Percentiles rank a stretch among this genome's conserved stretches.
These are phyloP conservation scores for Trichocomaceae sp. DNA, from an alignment of 2,329 filamentous ascomycete species.

Conservation along the genomic window DNA sequence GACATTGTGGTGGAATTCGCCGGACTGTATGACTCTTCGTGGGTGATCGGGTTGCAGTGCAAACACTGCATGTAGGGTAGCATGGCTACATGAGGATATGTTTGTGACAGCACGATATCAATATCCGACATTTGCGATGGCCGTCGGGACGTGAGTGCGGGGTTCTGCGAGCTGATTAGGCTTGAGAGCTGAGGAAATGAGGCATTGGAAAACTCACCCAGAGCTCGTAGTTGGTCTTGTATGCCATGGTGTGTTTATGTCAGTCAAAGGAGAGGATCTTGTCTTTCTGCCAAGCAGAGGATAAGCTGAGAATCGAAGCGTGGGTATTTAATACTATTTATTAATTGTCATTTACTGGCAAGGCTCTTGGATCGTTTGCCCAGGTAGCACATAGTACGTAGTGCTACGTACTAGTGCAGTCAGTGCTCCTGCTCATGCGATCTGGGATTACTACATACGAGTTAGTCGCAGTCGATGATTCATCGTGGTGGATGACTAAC, in stretches of 20 bases:
- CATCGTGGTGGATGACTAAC: no score
- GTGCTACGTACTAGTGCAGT: not conserved
- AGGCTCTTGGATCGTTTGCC: not conserved
- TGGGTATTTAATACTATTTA: not conserved
- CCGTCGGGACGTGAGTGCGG: conserved; percentile 25
- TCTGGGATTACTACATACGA: no score
- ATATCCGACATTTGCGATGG: conserved; percentile 24
- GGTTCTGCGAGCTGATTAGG: conserved; percentile 16
- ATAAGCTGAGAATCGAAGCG: not conserved
- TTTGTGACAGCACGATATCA: conserved; percentile 17
- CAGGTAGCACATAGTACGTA: not conserved
- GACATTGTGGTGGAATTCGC: conserved; percentile 16
- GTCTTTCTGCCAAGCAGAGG: not conserved
- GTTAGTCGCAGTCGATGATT: not conserved
- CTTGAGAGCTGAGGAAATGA: not conserved
- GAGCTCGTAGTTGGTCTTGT: conserved; percentile 36
- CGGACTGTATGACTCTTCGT: conserved; percentile 20
- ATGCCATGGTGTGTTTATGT: conserved; percentile 23
- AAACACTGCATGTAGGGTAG: conserved; percentile 27
- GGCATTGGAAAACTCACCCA: conserved; percentile 26
- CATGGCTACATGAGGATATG: conserved; percentile 34
- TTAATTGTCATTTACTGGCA: no score
- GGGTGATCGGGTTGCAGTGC: conserved; percentile 17
- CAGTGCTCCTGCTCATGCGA: conserved; percentile 3
- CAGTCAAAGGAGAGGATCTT: not conserved